Base-by-base conservation (phyloP, 208 protist genomes). In the Zelonia costaricensis region DNA sequence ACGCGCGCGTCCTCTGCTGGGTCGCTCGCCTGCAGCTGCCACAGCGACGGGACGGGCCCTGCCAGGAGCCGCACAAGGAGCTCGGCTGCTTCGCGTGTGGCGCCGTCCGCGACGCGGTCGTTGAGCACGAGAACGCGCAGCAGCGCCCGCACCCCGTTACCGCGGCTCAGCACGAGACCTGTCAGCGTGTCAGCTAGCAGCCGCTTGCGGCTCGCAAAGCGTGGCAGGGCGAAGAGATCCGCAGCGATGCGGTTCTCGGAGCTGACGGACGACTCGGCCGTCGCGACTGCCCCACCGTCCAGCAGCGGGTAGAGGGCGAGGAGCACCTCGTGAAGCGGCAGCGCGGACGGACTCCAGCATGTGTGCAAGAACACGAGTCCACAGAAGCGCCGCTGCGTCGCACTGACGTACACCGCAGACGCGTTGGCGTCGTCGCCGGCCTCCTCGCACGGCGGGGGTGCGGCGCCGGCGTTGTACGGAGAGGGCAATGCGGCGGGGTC, bases 231-330 rank as follows among this genome's bases (percentile, higher is more conserved):
- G 33, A 89, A 76, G 15, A 91, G 67, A 5, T 83, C 68, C 0
- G 75, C 65, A 4, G 67, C 69, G 30, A 89, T 78, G 52, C 59
- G 49, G 57, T 86, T 84, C 45, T 86, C 71, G 23, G 54, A 44
- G 25, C 25, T 40, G 54, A 16, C 28, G 6, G 16, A 15, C 7
- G 10, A 42, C 36, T 15, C 36, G 10, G 36, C 9, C 55, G 27
- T 20, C 8, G 20, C 28, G 23, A 27, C 40, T 20, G n/a, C 54
- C 1, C 5, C n/a, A 28, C 57, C 57, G 28, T 86, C 73, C 22
- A 95, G 76, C 30, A 94, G 67, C 1, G 89, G 85, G 61, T 93
- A 93, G 23, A 95, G 76, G 0, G 86, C 78, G 9, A 68, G 54
- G 1, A 92, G 58, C 3, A 93, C 63, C 22, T 53, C 47, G 13